A percentile compares a stretch with the other conserved stretches of the same genome.
These are phyloP conservation scores for Talaromyces rugulosus DNA, from an alignment of 2,329 filamentous ascomycete genomes.

Conservation along the genomic window DNA sequence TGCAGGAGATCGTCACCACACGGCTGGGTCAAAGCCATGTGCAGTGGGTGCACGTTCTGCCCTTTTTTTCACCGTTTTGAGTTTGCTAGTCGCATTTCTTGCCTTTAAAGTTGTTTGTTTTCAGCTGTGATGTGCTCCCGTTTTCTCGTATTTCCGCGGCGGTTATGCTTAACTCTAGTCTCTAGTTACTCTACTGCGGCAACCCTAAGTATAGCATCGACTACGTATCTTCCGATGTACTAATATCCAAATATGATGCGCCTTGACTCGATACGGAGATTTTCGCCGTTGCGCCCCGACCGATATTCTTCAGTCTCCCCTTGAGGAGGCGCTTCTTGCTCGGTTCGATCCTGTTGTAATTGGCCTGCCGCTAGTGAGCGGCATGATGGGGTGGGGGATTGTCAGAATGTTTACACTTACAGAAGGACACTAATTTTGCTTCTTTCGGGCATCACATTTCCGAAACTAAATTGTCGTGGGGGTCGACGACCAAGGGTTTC, in stretches of 20 bases:
- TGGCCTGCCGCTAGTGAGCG: neutral
- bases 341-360: neutral
- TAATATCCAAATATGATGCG: neutral
- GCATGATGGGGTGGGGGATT: neutral
- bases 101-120: neutral
- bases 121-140: slow-evolving; percentile 1
- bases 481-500: neutral
- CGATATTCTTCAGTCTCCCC: neutral
- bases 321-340: neutral
- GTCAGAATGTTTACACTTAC: neutral
- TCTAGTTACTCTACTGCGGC: neutral
- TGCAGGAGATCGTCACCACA: neutral
- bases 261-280: neutral
- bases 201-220: neutral
- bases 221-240: neutral
- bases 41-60: neutral
- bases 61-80: neutral
- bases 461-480: neutral
- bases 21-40: neutral
- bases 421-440: neutral
- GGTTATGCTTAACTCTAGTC: neutral
- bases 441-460: neutral
- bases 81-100: neutral
- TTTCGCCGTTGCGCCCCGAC: neutral
- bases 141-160: neutral